A percentile compares a stretch with the other conserved stretches of the same genome.
These are phyloP conservation scores for Davidsoniella eucalypti DNA, from an alignment of 2,329 filamentous ascomycete genomes.

Conservation along the genomic window DNA sequence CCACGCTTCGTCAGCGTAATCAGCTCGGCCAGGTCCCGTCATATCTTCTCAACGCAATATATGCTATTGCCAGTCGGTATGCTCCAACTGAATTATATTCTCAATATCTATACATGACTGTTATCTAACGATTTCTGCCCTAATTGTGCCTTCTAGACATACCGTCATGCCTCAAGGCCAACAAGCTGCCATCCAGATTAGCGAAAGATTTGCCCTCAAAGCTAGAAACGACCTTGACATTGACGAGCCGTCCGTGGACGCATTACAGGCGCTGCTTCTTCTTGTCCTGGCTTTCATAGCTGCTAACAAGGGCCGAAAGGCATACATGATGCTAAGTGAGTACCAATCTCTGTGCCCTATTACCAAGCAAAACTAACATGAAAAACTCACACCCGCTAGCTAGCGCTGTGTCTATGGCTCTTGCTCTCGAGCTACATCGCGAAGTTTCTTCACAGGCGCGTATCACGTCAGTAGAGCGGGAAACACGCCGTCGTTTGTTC, in stretches of 20 bases:
- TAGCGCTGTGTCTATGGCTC: slow-evolving; percentile 64
- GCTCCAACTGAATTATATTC: slow-evolving; percentile 12
- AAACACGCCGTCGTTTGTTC: slow-evolving; percentile 64
- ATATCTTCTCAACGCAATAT: slow-evolving; percentile 39
- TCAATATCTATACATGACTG: slow-evolving; percentile 5
- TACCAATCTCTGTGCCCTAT: not conserved
- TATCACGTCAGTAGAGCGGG: slow-evolving; percentile 37
- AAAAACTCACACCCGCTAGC: slow-evolving; percentile 32
- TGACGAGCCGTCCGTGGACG: slow-evolving; percentile 67
- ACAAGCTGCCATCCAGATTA: slow-evolving; percentile 32
- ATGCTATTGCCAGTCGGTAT: slow-evolving; percentile 46
- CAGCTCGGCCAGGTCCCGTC: slow-evolving; percentile 48
- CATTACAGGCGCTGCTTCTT: slow-evolving; percentile 57
- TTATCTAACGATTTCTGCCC: slow-evolving; percentile 8
- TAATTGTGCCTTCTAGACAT: not conserved
- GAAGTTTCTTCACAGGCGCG: slow-evolving; percentile 45
- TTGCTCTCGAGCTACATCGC: slow-evolving; percentile 65
- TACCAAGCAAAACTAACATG: not conserved
- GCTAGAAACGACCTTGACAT: slow-evolving; percentile 56
- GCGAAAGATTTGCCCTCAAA: slow-evolving; percentile 56
- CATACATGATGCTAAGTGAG: slow-evolving; percentile 70
- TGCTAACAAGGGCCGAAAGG: slow-evolving; percentile 64
- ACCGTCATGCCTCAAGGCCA: too few species aligned
- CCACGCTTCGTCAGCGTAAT: slow-evolving; percentile 53
- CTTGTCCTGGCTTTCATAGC: slow-evolving; percentile 63